phyloP scores from a whole-genome alignment of 1,284 basidiomycete species.

The Fistulinella cinereoalba region DNA sequence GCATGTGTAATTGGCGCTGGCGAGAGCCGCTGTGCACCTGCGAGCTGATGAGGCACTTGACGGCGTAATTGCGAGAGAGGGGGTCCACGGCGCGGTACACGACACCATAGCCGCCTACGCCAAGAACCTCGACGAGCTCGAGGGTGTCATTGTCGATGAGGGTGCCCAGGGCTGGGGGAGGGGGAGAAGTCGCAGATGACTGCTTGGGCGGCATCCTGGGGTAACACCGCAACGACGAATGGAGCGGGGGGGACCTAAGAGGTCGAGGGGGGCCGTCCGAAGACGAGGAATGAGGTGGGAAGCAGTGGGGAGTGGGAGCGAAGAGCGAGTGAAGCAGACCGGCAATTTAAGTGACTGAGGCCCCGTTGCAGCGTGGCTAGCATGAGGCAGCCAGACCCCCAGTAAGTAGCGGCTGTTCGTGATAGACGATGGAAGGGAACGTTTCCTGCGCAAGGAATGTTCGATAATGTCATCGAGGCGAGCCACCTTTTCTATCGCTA shows the following conservation, averaged over 20 bases:
- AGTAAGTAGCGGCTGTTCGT: conserved; percentile 32
- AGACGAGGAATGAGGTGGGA: conserved; percentile 20
- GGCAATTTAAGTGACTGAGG: conserved; percentile 48
- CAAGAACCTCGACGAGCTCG: conserved; percentile 87
- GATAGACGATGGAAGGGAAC: conserved; percentile 34
- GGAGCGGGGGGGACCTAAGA: conserved; percentile 19
- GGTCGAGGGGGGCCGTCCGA: conserved; percentile 27
- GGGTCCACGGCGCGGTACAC: conserved; percentile 85
- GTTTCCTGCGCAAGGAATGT: conserved; percentile 25
- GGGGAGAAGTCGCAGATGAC: conserved; percentile 44
- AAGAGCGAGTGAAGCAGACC: conserved; percentile 29
- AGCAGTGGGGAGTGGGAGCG: conserved; percentile 28
- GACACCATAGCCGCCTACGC: conserved; percentile 93
- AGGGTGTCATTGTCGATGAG: conserved; percentile 80
- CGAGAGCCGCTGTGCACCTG: conserved; percentile 51
- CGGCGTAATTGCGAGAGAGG: conserved; percentile 69
- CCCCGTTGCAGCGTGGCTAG: conserved; percentile 52
- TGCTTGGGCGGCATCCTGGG: conserved; percentile 44
- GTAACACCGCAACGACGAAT: conserved; percentile 15
- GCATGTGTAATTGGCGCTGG: conserved; percentile 72
- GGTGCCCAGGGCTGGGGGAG: conserved; percentile 70
- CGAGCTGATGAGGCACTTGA: conserved; percentile 82
- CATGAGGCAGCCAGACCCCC: conserved; percentile 50
- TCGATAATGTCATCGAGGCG: conserved; percentile 27
- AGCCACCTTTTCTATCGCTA: conserved; percentile 33